These are phyloP conservation scores for Dictyostelium capitatum DNA, from an alignment of 78 protist genomes.

Conservation along the genomic window DNA sequence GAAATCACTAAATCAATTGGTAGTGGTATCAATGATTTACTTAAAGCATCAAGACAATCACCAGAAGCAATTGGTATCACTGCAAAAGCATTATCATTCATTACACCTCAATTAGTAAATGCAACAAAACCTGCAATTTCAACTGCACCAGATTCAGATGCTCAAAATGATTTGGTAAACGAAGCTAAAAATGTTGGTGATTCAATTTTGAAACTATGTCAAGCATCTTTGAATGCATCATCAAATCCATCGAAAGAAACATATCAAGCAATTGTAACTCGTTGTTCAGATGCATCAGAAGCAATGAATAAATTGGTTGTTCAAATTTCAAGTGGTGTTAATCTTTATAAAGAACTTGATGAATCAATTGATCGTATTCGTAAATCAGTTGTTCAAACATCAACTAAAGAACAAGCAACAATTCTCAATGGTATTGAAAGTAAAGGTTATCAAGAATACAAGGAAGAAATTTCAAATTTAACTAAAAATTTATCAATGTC, in stretches of 20 bases:
- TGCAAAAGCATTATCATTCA: conserved; percentile 57
- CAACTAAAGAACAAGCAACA: neutral
- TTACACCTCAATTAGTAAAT: conserved; percentile 16
- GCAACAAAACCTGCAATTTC: conserved; percentile 38
- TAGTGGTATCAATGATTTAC: conserved; percentile 44
- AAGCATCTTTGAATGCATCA: conserved; percentile 60
- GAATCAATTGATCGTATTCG: conserved; percentile 55
- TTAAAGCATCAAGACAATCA: conserved; percentile 82
- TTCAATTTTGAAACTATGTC: conserved; percentile 31
- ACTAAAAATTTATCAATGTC: conserved; percentile 61
- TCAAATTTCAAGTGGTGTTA: conserved; percentile 77
- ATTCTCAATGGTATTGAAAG: neutral
- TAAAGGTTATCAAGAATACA: conserved; percentile 78
- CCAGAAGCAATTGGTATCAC: conserved; percentile 82
- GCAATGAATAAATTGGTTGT: conserved; percentile 69
- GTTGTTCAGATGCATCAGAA: conserved; percentile 61
- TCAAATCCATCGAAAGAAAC: conserved; percentile 77
- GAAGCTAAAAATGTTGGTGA: conserved; percentile 78
- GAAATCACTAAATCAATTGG: conserved; percentile 69
- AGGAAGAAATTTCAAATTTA: conserved; percentile 47
- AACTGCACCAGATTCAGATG: conserved; percentile 73
- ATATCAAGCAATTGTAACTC: conserved; percentile 38
- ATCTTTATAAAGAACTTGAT: conserved; percentile 77
- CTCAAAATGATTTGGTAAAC: conserved; percentile 55
- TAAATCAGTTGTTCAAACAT: neutral